Base-by-base conservation (phyloP, 1,284 basidiomycete species). In the Fomes fomentarius region DNA sequence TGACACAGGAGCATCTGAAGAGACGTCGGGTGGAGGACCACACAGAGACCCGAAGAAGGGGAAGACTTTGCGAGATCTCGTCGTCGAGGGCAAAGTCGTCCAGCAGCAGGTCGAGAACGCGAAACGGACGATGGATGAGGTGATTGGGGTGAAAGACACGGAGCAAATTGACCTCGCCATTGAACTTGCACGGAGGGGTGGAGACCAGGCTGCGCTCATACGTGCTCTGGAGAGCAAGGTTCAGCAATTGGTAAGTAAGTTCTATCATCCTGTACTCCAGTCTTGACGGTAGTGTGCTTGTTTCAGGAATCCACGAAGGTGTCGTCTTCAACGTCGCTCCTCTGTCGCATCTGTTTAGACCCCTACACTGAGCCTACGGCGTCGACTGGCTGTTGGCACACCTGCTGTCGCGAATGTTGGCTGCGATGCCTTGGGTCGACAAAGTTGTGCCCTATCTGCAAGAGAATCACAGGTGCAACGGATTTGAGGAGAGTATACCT, bases 341-440 rank as follows among this genome's bases (percentile, higher is more conserved):
- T 84, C 1, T 92, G 89, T 69, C 84, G 89, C 21, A 89, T 92
- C 51, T 92, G 89, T 62, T 71, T 92, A 8, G 89, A 91, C 48
- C 78, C 84, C 1, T 91, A 90, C 60, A 78, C 75, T 1, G 90
- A 92, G 56, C 87, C 90, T 0, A 90, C 89, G 0, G 81, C 85
- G 3, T 90, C 88, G n/a, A 90, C 87, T 0, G 89, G 89, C 4
- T 92, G 89, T 67, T 92, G 90, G 90, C 89, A 92, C 65, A 88
- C 88, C 0, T 91, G 87, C 62, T 92, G 90, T 67, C 75, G 83
- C 38, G 83, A 83, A 65, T 92, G 89, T 66, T 92, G 89, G 89
- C 69, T 92, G 41, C 82, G 84, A 10, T 91, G 90, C 67, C 74
- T 92, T 39, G 87, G 87, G n/a, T 83, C 87, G 7, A 91, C 88